Conservation (phyloP, 2,329 filamentous ascomycete species). For the Alternaria sp. region DNA sequence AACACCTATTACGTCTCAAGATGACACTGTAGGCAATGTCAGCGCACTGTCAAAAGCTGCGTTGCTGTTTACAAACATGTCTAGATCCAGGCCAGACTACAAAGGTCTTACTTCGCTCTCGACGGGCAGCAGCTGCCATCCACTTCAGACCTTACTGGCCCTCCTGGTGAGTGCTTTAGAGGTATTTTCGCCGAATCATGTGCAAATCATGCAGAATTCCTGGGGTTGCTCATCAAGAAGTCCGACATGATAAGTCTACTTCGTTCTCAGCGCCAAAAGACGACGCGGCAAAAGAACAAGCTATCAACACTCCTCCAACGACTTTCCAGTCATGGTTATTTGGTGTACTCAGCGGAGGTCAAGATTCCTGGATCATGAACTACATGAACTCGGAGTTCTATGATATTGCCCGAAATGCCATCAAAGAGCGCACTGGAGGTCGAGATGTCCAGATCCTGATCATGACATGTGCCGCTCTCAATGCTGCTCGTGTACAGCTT, state of each 20-base stretch:
- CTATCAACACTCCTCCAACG: neutral
- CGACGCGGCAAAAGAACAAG: neutral
- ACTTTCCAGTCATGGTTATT: slow-evolving; percentile 10
- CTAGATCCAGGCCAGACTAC: neutral
- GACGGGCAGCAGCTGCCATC: neutral
- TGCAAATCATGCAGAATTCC: neutral
- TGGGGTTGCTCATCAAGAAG: neutral
- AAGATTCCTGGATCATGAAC: slow-evolving; percentile 2
- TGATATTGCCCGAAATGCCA: neutral
- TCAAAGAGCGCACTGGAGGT: neutral
- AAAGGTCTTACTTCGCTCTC: neutral
- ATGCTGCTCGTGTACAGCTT: slow-evolving; percentile 1
- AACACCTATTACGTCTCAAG: neutral
- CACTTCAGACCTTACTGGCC: neutral
- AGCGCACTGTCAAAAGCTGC: neutral
- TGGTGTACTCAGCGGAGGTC: slow-evolving; percentile 1
- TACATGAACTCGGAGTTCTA: slow-evolving; percentile 6
- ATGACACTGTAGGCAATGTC: neutral
- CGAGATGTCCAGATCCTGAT: slow-evolving; percentile 3
- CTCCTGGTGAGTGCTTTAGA: neutral
- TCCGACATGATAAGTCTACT: neutral
- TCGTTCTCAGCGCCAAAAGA: neutral
- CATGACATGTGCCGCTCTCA: slow-evolving; percentile 2
- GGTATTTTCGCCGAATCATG: neutral
- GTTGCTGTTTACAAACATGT: neutral